Base-by-base conservation (phyloP, 257 asterid genomes). In the Rubia yunnanensis region DNA sequence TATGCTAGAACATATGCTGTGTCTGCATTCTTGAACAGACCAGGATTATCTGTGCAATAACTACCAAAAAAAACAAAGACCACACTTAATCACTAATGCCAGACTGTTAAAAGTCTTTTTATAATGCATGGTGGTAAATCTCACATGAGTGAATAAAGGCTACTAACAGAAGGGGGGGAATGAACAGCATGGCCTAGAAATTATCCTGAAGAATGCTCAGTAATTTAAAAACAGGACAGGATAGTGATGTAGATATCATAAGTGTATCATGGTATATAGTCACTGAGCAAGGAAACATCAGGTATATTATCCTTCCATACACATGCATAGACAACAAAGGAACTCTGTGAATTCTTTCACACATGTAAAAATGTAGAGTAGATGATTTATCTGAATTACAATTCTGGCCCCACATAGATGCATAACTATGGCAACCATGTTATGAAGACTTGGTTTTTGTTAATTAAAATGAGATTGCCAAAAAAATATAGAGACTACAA, bases 1-100 rank as follows among this genome's bases (percentile, higher is more conserved):
- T 94, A 94, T 67, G 99, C 99, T 73, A 94, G 95, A 73, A 94
- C 90, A 80, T 94, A 94, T 18, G 97, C 99, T 32, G 95, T 88
- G 76, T 94, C 98, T 71, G 99, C 95, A 83, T 85, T 88, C 91
- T 88, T 94, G 84, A 94, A 94, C 67, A 94, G 79, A 72, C 82
- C 95, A 65, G 99, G 99, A 75, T 88, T 94, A 70, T 85, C 95
- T 41, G 98, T 95, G 77, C 96, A 94, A 74, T 83, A 94, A 70
- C 99, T 94, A 94, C 78, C 72, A 73, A 69, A 78, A 63, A 50
- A 71, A 17, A 32, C 4, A 64, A 65, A 24, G 62, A n/a, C 64
- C 64, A 73, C 72, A 66, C 73, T 39, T 62, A 54, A 77, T 50
- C 54, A 69, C 39, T 36, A 36, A 36, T 2, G 44, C 10, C 13